Base-by-base conservation (phyloP, 2,329 filamentous ascomycete genomes). In the Verticillium isaacii region DNA sequence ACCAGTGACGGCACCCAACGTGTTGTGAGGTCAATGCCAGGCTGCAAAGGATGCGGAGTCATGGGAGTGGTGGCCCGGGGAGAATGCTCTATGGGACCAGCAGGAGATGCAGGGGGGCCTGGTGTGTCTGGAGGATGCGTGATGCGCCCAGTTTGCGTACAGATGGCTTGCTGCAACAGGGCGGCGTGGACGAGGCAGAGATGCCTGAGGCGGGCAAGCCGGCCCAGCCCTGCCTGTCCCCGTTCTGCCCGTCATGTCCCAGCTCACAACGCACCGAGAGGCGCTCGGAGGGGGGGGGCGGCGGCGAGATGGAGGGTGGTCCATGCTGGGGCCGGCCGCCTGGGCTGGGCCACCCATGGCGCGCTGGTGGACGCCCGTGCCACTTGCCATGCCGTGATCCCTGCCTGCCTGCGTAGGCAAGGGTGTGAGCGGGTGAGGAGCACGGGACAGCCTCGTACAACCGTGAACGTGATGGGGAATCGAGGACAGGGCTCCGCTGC, bases 401-500 rank as follows among this genome's bases (percentile, higher is more conserved):
- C 32, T 29, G 23, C 34, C 23, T 23, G 15, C 55, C 23, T 56
- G 29, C 23, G 55, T 6, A n/a, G 15, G 55, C 32, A 34, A 50
- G 45, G 19, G 8, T 36, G 39, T 36, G 39, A 60, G 55, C 52
- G 60, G 59, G 59, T 52, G 55, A 61, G 52, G 41, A 56, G 50
- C 45, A 41, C 62, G 70, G 71, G 71, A 66, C 69, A 74, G 73
- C 72, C 70, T 74, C 70, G 70, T 70, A 68, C 70, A 67, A 50
- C 45, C 6, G 45, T 50, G 62, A 66, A 66, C 66, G 63, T 58
- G 61, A 60, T 56, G 58, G 62, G 58, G 54, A 50, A 23, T n/a
- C n/a, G 45, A 50, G 25, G 23, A 61, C 67, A 68, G 67, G 68
- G 68, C 63, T 66, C 68, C 69, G 69, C 68, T 66, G 57, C 2